Evolutionary conservation across 2,329 filamentous ascomycete genomes (phyloP).

Genomic region (Colletotrichum sojae): DNA sequence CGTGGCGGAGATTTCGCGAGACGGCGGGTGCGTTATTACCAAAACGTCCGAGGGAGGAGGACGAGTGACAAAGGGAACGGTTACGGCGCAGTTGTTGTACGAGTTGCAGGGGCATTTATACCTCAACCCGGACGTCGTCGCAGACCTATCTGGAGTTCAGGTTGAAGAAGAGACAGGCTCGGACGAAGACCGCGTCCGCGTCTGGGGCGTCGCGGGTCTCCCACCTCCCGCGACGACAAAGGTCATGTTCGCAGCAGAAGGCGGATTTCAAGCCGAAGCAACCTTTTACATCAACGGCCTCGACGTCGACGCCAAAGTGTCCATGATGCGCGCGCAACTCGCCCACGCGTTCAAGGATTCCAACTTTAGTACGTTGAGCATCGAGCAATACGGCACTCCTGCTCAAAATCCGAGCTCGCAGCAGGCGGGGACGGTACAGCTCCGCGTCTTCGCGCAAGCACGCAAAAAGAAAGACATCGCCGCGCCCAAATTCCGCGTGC

Average conservation of each 20-base stretch:
- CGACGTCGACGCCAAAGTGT: slow-evolving; percentile 42
- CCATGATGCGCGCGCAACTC: slow-evolving; percentile 45
- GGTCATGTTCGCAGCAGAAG: slow-evolving; percentile 64
- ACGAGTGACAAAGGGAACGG: slow-evolving; percentile 52
- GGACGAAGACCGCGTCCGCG: slow-evolving; percentile 51
- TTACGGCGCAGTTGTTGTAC: slow-evolving; percentile 64
- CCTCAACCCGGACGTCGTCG: slow-evolving; percentile 63
- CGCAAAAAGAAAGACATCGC: slow-evolving; percentile 44
- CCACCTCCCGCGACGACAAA: slow-evolving; percentile 66
- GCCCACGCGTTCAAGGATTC: slow-evolving; percentile 44
- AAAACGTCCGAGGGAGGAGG: slow-evolving; percentile 48
- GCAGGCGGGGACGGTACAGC: slow-evolving; percentile 43
- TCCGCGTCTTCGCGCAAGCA: slow-evolving; percentile 46
- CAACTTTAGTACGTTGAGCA: slow-evolving; percentile 54
- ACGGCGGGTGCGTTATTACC: slow-evolving; percentile 61
- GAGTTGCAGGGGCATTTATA: slow-evolving; percentile 64
- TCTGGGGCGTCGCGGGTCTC: slow-evolving; percentile 57
- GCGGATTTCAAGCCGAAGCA: slow-evolving; percentile 61
- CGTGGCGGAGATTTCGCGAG: slow-evolving; percentile 62
- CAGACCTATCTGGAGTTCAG: slow-evolving; percentile 52
- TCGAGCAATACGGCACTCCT: slow-evolving; percentile 47
- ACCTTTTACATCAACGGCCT: slow-evolving; percentile 38
- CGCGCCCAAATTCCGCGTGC: slow-evolving; percentile 47
- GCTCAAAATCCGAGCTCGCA: slow-evolving; percentile 43
- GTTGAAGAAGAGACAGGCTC: slow-evolving; percentile 50